Percentiles rank a stretch among this genome's conserved stretches.
phyloP scores from a whole-genome alignment of 139 green algal genomes.

The Limnomonas spitsbergensis region DNA sequence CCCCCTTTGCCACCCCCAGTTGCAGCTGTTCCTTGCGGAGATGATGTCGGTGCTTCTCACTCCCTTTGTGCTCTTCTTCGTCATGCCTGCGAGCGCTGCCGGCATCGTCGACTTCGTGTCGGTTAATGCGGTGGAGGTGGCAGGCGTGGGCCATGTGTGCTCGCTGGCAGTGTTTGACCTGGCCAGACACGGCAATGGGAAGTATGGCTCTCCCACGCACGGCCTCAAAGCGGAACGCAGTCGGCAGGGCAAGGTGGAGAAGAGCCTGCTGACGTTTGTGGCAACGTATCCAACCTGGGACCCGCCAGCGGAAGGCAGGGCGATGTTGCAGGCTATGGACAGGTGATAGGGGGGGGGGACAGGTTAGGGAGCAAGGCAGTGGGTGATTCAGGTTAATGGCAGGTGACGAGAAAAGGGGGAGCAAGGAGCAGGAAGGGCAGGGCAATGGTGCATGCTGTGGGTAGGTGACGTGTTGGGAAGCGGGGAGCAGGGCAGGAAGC shows the following conservation, averaged over 20 bases:
- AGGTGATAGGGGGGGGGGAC: too few species aligned
- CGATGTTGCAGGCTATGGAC: neutral
- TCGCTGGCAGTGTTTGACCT: slow-evolving; percentile 78
- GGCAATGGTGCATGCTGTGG: too few species aligned
- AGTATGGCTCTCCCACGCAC: slow-evolving; percentile 64
- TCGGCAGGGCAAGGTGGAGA: slow-evolving; percentile 91
- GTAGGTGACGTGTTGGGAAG: too few species aligned
- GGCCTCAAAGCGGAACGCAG: slow-evolving; percentile 27
- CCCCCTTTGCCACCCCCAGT: too few species aligned
- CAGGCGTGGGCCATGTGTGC: slow-evolving; percentile 1
- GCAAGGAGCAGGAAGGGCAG: too few species aligned
- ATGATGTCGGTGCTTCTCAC: slow-evolving; percentile 75
- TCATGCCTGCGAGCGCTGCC: slow-evolving; percentile 23
- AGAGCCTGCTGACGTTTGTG: slow-evolving; percentile 86
- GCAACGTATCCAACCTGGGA: slow-evolving; percentile 85
- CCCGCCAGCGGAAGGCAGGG: slow-evolving; percentile 4
- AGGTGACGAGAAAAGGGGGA: too few species aligned
- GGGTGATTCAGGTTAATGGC: too few species aligned
- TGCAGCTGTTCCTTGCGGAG: slow-evolving; percentile 85
- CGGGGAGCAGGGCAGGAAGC: too few species aligned
- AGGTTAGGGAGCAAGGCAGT: too few species aligned
- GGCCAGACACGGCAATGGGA: slow-evolving; percentile 72
- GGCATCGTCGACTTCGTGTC: slow-evolving; percentile 66
- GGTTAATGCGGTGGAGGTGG: slow-evolving; percentile 48
- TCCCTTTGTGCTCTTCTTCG: slow-evolving; percentile 74